phyloP scores from a whole-genome alignment of 257 asterid species.

The Solanum gandarillasii region DNA sequence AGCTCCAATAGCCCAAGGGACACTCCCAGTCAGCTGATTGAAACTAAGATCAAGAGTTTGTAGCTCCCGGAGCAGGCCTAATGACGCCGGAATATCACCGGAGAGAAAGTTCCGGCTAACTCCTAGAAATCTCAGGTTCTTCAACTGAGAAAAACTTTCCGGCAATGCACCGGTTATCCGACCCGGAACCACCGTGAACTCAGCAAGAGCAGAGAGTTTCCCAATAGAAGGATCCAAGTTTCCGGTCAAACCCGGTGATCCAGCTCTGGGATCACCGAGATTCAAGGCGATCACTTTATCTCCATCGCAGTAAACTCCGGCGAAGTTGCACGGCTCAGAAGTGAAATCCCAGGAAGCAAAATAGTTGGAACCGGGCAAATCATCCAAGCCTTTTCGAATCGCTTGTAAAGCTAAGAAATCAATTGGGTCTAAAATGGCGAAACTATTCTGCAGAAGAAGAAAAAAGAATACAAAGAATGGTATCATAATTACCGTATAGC shows the following conservation, averaged over 20 bases:
- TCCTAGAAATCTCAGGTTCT: slow-evolving; percentile 34
- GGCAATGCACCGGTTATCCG: slow-evolving; percentile 52
- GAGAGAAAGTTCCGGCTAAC: slow-evolving; percentile 48
- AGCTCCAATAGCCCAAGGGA: slow-evolving; percentile 39
- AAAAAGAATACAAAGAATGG: slow-evolving; percentile 7
- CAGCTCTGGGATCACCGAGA: slow-evolving; percentile 94
- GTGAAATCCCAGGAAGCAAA: slow-evolving; percentile 93
- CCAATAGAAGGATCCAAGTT: slow-evolving; percentile 52
- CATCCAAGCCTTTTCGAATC: slow-evolving; percentile 51
- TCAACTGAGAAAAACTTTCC: slow-evolving; percentile 33
- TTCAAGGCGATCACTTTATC: slow-evolving; percentile 68
- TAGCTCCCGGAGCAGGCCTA: slow-evolving; percentile 39
- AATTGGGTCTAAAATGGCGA: slow-evolving; percentile 60
- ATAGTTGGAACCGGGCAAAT: slow-evolving; percentile 74
- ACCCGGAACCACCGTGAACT: slow-evolving; percentile 68
- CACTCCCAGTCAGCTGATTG: slow-evolving; percentile 51
- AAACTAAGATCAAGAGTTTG: slow-evolving; percentile 73
- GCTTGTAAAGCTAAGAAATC: slow-evolving; percentile 91
- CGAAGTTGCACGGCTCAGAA: slow-evolving; percentile 72
- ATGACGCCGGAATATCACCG: slow-evolving; percentile 45
- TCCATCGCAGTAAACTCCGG: slow-evolving; percentile 71
- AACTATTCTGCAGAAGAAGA: slow-evolving; percentile 13
- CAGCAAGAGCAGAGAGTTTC: slow-evolving; percentile 41
- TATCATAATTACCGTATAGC: slow-evolving; percentile 3
- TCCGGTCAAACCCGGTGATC: slow-evolving; percentile 61